Evolutionary conservation across 148 eudicot species (phyloP).

Genomic region (Dysphania ambrosioides): DNA sequence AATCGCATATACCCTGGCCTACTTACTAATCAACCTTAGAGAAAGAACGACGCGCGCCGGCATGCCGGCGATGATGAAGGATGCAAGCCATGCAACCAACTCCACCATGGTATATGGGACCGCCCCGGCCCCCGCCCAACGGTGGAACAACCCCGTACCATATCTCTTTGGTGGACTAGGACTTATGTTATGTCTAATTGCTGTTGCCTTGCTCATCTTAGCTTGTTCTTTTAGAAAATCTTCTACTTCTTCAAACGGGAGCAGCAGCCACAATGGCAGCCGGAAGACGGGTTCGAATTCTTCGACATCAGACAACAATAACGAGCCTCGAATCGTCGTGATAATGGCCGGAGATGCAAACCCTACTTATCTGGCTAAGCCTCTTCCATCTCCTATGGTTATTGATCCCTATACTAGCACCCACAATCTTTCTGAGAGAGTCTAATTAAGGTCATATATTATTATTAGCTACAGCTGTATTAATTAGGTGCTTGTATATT

Average conservation of each 20-base stretch:
- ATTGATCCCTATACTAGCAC: background rate
- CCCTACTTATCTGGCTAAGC: constrained; percentile 42
- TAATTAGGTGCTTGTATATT: too few species aligned
- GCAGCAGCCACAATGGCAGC: background rate
- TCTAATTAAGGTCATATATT: too few species aligned
- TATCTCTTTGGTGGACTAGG: constrained; percentile 32
- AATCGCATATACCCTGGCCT: too few species aligned
- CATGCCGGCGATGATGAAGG: background rate
- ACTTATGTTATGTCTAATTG: constrained; percentile 25
- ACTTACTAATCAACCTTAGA: too few species aligned
- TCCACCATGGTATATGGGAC: background rate
- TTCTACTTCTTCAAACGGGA: background rate
- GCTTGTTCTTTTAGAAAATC: constrained; percentile 28
- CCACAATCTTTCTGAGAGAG: background rate
- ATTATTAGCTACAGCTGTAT: too few species aligned
- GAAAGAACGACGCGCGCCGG: background rate
- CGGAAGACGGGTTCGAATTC: background rate
- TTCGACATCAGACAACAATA: background rate
- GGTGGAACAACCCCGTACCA: constrained; percentile 22
- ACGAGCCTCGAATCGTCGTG: constrained; percentile 27
- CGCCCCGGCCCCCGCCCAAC: background rate
- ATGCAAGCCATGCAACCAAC: background rate
- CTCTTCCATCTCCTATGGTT: constrained; percentile 27
- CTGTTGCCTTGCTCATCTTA: constrained; percentile 26
- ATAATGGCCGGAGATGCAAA: constrained; percentile 41